Evolutionary conservation across 177 flowering plant species (phyloP), one percentile per base, ranked within the genome.

Genomic region (Vitis hybrid): DNA sequence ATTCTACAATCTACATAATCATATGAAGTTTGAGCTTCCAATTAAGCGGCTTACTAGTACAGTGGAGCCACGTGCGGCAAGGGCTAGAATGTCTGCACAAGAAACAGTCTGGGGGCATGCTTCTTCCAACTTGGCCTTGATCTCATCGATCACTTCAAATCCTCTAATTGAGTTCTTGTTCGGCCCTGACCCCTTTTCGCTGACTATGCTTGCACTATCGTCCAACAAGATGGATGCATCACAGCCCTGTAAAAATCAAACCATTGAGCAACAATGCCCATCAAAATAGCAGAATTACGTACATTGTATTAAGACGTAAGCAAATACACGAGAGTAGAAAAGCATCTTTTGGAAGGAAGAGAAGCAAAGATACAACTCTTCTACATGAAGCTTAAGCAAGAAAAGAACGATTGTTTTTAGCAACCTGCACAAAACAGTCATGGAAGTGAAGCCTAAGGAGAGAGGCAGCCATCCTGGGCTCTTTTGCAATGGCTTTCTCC

Each of bases 391-490:
- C 27, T 27, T 27, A 27, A 27, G 27, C 46, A 6, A 35, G 46
- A 35, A 35, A 35, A 7, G 8, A 7, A 35, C 46, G 27, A 27
- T 27, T 27, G 46, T 35, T 35, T 35, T 5, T 5, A 6, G 9
- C 9, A 55, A 94, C 97, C 97, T 91, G 93, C 18, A 79, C 94
- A 73, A 94, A 92, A 77, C 98, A 94, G 70, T 94, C 98, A 77
- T 94, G 98, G 83, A 94, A 94, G 66, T 91, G 97, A 74, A 94
- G 97, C 83, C 98, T 83, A 24, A 94, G 88, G 82, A 94, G 76
- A 67, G 97, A 87, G 27, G 98, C 98, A 75, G 98, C 93, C 81
- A 89, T 85, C 49, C 94, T 83, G 24, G 94, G 82, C 58, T 94
- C 88, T 70, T 71, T 79, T 0, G 87, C 76, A 64, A 91, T 85